These are phyloP conservation scores for Chalciporus sphaerocephalus DNA, from an alignment of 768 basidiomycete genomes.

Conservation along the genomic window DNA sequence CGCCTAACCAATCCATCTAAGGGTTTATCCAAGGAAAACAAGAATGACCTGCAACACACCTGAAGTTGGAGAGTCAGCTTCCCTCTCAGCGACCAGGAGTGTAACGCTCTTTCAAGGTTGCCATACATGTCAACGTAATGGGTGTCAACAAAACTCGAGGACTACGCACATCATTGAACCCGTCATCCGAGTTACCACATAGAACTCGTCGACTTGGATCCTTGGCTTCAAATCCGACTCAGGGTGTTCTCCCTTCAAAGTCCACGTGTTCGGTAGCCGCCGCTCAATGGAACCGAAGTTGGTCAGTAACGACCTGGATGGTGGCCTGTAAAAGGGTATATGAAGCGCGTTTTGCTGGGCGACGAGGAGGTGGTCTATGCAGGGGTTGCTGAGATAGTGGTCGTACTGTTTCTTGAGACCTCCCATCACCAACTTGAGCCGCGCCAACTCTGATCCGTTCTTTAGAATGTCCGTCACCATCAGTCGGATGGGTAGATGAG, in stretches of 20 bases:
- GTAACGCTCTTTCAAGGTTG: neutral
- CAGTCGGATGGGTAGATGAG: constrained; percentile 4
- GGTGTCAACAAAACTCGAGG: neutral
- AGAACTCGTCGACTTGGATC: constrained; percentile 2
- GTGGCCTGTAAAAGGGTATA: neutral
- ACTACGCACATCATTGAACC: neutral
- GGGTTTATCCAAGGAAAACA: neutral
- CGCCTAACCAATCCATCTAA: neutral
- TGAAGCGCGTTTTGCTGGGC: neutral
- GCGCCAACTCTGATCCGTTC: neutral
- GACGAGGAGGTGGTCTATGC: constrained; percentile 4
- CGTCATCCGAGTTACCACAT: constrained; percentile 2
- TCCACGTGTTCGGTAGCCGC: constrained; percentile 1
- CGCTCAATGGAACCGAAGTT: neutral
- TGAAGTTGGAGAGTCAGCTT: neutral
- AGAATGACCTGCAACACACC: neutral
- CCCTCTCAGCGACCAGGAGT: neutral
- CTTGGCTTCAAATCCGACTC: neutral
- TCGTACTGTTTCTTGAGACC: neutral
- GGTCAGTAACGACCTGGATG: neutral
- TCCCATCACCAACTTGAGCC: neutral
- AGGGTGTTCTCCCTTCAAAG: neutral
- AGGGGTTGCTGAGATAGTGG: constrained; percentile 2
- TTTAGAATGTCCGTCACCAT: constrained; percentile 3
- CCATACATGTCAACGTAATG: neutral